Conservation (phyloP, 352 stramenopile species). For the Globisporangium megalacanthum region DNA sequence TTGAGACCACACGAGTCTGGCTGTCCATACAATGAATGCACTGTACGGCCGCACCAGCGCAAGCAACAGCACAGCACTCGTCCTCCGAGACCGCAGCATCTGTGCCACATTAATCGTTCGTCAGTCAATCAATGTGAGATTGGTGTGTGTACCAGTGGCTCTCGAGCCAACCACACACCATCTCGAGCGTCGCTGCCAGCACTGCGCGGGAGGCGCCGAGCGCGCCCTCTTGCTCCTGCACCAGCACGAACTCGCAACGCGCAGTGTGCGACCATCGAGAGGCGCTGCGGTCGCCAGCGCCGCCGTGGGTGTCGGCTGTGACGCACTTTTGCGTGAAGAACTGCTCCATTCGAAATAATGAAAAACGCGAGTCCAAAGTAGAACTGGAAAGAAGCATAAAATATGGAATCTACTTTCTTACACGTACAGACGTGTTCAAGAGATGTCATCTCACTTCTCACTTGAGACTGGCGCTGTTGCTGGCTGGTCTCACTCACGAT, state of each 20-base stretch:
- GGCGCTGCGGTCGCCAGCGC: conserved; percentile 1
- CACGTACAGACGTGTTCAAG: too few relatives aligned
- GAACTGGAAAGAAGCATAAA: too few relatives aligned
- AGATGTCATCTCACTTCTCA: too few relatives aligned
- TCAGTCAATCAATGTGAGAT: too few relatives aligned
- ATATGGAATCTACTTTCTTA: too few relatives aligned
- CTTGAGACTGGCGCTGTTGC: too few relatives aligned
- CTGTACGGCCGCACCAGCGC: conserved; percentile 19
- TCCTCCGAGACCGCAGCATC: conserved; percentile 23
- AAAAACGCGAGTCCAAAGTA: too few relatives aligned
- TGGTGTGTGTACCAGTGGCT: too few relatives aligned
- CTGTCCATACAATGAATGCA: not conserved
- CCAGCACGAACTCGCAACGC: conserved; percentile 49
- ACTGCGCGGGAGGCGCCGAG: conserved; percentile 47
- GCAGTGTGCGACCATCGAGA: conserved; percentile 23
- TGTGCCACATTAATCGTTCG: not conserved
- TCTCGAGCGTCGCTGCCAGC: conserved; percentile 23
- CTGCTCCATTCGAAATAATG: conserved; percentile 37
- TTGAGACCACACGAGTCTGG: too few relatives aligned
- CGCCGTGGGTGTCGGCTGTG: conserved; percentile 27
- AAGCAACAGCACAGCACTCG: conserved; percentile 27
- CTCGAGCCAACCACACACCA: not conserved
- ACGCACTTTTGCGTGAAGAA: conserved; percentile 66
- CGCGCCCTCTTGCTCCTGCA: conserved; percentile 59
- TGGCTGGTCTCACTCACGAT: too few relatives aligned